phyloP scores from a whole-genome alignment of 1,284 basidiomycete species.

The Pholiota adiposa region DNA sequence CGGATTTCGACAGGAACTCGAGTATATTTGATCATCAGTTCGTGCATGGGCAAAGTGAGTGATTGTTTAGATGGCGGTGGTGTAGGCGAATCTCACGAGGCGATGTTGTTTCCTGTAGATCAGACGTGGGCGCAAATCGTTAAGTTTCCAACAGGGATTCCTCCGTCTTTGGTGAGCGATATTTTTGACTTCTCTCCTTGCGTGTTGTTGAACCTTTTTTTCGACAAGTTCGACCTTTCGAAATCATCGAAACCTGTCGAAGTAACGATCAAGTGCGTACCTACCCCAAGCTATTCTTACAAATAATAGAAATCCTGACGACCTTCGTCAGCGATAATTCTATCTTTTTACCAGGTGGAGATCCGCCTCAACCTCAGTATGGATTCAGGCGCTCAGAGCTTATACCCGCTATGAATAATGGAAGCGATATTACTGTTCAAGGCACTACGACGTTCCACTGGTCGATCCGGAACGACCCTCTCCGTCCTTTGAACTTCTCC shows the following conservation, averaged over 20 bases:
- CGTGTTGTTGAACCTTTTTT: background rate
- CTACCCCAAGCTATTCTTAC: too few species aligned
- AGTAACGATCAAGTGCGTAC: constrained; percentile 16
- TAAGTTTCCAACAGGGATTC: constrained; percentile 12
- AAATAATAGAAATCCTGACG: too few species aligned
- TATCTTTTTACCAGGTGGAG: constrained; percentile 18
- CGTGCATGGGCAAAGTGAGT: constrained; percentile 20
- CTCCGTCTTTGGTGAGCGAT: constrained; percentile 11
- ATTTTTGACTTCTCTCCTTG: background rate
- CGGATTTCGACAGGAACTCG: constrained; percentile 19
- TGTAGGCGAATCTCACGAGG: background rate
- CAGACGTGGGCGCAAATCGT: constrained; percentile 20
- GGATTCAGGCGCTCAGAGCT: constrained; percentile 20
- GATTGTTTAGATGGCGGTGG: background rate
- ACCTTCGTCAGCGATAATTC: constrained; percentile 15
- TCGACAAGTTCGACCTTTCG: constrained; percentile 15
- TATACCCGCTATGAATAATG: constrained; percentile 19
- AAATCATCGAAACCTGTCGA: constrained; percentile 19
- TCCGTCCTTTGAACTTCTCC: constrained; percentile 14
- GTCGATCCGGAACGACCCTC: constrained; percentile 16
- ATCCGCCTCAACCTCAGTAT: constrained; percentile 16
- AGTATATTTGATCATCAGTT: constrained; percentile 21
- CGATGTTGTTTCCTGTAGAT: background rate
- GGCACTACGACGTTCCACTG: constrained; percentile 20
- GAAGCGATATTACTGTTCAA: constrained; percentile 16